Conservation (phyloP, 352 stramenopile species). For the Globisporangium iwayamae region DNA sequence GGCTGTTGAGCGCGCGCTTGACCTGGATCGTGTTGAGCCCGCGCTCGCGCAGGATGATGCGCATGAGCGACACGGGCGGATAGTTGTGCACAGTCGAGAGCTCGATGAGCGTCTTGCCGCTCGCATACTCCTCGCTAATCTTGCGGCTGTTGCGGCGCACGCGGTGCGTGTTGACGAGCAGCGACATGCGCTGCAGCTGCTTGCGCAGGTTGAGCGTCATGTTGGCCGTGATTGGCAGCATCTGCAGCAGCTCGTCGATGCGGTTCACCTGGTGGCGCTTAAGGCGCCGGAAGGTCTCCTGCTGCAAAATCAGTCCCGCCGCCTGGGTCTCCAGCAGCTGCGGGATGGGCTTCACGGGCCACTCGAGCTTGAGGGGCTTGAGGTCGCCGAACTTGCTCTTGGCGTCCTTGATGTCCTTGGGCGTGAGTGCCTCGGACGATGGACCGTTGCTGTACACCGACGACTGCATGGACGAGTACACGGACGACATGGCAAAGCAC, state of each 20-base stretch:
- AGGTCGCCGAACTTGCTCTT: conserved; percentile 64
- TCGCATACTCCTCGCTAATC: conserved; percentile 71
- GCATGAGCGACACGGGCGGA: conserved; percentile 79
- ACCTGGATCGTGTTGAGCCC: conserved; percentile 58
- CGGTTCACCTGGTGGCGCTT: conserved; percentile 78
- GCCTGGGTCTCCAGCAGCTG: conserved; percentile 82
- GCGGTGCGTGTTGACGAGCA: conserved; percentile 84
- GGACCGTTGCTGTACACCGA: conserved; percentile 70
- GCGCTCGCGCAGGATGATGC: conserved; percentile 67
- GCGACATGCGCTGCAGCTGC: conserved; percentile 80
- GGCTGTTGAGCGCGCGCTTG: conserved; percentile 56
- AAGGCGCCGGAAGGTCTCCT: conserved; percentile 84
- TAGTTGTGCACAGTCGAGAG: conserved; percentile 76
- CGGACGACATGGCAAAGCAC: conserved; percentile 84
- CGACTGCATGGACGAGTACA: conserved; percentile 79
- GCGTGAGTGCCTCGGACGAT: conserved; percentile 39
- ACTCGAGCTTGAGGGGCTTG: conserved; percentile 51
- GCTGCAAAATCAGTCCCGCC: conserved; percentile 71
- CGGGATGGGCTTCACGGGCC: conserved; percentile 71
- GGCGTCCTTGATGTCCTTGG: conserved; percentile 43
- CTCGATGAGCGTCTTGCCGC: conserved; percentile 73
- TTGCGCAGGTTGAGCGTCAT: conserved; percentile 87
- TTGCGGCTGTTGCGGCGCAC: conserved; percentile 52
- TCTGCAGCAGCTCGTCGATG: conserved; percentile 76
- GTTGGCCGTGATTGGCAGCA: conserved; percentile 85